Evolutionary conservation across 345 rosid species (phyloP).

Genomic region (Ceriops zippeliana): DNA sequence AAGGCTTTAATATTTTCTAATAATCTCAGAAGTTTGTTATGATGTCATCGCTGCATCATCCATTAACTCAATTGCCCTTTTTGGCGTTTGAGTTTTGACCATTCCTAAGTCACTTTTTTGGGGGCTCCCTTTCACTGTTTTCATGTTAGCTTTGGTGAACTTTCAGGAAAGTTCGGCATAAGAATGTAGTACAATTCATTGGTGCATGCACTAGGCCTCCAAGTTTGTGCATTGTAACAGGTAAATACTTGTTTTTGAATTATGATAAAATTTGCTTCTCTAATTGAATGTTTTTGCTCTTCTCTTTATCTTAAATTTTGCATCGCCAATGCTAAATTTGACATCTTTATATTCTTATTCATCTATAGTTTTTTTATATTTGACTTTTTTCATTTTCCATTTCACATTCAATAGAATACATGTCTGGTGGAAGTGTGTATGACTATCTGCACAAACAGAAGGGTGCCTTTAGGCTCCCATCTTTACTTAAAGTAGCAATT

Average conservation of each 20-base stretch:
- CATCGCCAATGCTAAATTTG: conserved; percentile 38
- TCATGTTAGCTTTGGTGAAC: conserved; percentile 14
- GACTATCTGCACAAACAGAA: conserved; percentile 94
- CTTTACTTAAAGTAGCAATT: conserved; percentile 78
- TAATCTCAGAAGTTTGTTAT: background rate
- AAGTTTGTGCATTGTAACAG: conserved; percentile 84
- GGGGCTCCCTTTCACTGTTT: background rate
- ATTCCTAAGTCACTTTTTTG: too few relatives aligned
- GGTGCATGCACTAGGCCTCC: conserved; percentile 98
- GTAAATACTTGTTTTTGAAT: conserved; percentile 31
- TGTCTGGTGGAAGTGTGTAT: conserved; percentile 98
- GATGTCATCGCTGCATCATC: background rate
- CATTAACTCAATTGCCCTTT: background rate
- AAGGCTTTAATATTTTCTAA: background rate
- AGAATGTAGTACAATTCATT: conserved; percentile 93
- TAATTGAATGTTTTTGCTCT: too few relatives aligned
- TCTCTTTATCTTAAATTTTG: background rate
- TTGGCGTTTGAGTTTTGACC: too few relatives aligned
- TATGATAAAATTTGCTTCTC: background rate
- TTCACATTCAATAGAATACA: conserved; percentile 50
- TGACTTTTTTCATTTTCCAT: conserved; percentile 10
- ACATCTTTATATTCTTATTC: conserved; percentile 43
- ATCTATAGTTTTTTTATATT: background rate
- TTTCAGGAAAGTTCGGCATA: conserved; percentile 91
- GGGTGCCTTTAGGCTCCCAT: conserved; percentile 88